A percentile compares a stretch with the other conserved stretches of the same genome.
phyloP scores from a whole-genome alignment of 805 yeast genomes.

The Saturnispora dispora region DNA sequence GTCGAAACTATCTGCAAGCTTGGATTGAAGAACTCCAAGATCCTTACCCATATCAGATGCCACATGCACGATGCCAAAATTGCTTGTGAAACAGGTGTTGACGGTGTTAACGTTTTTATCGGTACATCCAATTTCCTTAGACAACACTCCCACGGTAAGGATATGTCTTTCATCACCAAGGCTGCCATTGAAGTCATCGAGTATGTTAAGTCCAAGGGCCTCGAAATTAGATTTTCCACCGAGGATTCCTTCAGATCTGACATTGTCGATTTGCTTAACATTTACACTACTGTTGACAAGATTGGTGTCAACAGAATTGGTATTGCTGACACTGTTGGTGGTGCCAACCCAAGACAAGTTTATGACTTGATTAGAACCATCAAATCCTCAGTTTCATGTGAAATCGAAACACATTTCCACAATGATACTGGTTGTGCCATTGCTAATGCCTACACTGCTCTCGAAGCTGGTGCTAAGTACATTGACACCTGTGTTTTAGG shows the following conservation, averaged over 20 bases:
- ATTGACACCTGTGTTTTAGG: conserved; percentile 53
- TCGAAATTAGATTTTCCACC: conserved; percentile 49
- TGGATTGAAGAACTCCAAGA: conserved; percentile 45
- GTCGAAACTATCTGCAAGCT: conserved; percentile 53
- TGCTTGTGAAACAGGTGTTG: conserved; percentile 55
- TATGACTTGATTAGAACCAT: conserved; percentile 50
- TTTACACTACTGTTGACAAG: conserved; percentile 52
- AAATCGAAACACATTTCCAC: conserved; percentile 54
- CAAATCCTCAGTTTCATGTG: conserved; percentile 48
- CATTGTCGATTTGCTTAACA: conserved; percentile 49
- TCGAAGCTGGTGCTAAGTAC: conserved; percentile 53
- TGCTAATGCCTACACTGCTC: conserved; percentile 54
- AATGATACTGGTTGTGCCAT: conserved; percentile 58
- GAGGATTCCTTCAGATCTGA: conserved; percentile 56
- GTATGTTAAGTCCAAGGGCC: conserved; percentile 50
- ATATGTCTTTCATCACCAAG: conserved; percentile 50
- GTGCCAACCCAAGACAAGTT: conserved; percentile 57
- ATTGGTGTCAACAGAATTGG: conserved; percentile 56
- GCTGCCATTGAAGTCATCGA: conserved; percentile 51
- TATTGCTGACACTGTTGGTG: conserved; percentile 56
- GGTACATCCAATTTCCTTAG: conserved; percentile 52
- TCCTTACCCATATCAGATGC: conserved; percentile 51
- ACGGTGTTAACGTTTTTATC: conserved; percentile 53
- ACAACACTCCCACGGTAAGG: conserved; percentile 51
- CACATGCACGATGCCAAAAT: conserved; percentile 54